phyloP scores from a whole-genome alignment of 768 basidiomycete species.

The Sarcomyxa edulis region DNA sequence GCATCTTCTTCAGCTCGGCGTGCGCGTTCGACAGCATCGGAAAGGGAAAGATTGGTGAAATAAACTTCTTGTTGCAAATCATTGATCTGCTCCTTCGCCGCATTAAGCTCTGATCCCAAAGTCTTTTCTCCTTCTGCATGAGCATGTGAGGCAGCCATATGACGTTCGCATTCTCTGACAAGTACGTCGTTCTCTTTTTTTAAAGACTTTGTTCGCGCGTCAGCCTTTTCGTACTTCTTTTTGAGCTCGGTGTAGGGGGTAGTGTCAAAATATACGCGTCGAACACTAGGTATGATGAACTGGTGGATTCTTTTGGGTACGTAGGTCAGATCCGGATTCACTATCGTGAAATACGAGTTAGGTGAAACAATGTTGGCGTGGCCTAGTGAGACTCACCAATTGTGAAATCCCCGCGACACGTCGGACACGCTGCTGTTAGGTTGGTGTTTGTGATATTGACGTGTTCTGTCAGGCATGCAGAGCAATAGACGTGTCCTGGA shows the following conservation, averaged over 20 bases:
- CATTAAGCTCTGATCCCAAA: too few species aligned
- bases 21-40: too few species aligned
- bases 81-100: too few species aligned
- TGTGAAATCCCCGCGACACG: constrained; percentile 49
- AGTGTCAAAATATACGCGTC: constrained; percentile 19
- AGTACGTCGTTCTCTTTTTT: too few species aligned
- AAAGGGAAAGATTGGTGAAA: too few species aligned
- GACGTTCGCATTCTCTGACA: too few species aligned
- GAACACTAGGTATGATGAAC: constrained; percentile 35
- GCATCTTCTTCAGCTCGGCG: too few species aligned
- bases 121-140: too few species aligned
- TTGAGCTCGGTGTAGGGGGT: background rate
- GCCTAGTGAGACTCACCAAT: too few species aligned
- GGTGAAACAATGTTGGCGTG: too few species aligned
- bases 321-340: constrained; percentile 35
- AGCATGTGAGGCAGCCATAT: too few species aligned
- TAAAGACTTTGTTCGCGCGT: background rate
- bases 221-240: background rate
- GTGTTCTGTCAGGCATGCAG: constrained; percentile 41
- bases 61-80: too few species aligned
- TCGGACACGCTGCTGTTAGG: constrained; percentile 45
- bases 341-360: constrained; percentile 18
- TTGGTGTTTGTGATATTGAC: constrained; percentile 28
- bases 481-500: constrained; percentile 72
- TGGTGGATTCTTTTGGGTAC: constrained; percentile 38